Percentiles rank a stretch among this genome's conserved stretches.
Evolutionary conservation across 345 rosid species (phyloP).

Genomic region (Eucalyptus regnans): DNA sequence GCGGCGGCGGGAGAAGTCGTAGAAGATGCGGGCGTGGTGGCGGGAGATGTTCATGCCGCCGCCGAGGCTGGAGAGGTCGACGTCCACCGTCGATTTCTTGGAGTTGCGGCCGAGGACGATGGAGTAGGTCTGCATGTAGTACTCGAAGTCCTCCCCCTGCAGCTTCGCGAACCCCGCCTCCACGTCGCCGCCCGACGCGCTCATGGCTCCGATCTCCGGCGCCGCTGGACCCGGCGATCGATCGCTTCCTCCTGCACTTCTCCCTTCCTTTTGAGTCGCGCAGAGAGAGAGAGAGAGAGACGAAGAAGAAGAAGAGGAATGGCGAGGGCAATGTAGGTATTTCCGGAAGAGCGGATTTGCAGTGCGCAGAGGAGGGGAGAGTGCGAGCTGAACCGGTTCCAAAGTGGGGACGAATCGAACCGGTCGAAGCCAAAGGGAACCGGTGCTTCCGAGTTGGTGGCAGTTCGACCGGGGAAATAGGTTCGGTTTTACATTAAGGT

Average conservation of each 20-base stretch:
- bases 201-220: slow-evolving; percentile 19
- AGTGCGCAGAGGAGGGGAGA: neutral
- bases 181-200: slow-evolving; percentile 53
- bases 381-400: neutral
- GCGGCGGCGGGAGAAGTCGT: slow-evolving; percentile 95
- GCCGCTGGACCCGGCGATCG: neutral
- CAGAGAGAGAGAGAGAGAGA: neutral
- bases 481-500: neutral
- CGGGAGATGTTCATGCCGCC: slow-evolving; percentile 99
- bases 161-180: slow-evolving; percentile 98
- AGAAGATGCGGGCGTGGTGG: slow-evolving; percentile 86
- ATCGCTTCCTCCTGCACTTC: neutral
- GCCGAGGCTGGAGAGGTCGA: slow-evolving; percentile 87
- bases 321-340: too few relatives aligned
- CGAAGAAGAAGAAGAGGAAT: neutral
- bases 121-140: slow-evolving; percentile 97
- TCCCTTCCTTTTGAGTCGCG: neutral
- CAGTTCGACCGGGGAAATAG: neutral
- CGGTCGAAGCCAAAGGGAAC: neutral
- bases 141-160: slow-evolving; percentile 96
- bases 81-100: slow-evolving; percentile 91
- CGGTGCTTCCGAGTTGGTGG: neutral
- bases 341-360: too few relatives aligned
- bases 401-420: neutral
- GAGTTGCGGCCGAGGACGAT: slow-evolving; percentile 92